Evolutionary conservation across 169 alveolate genomes (phyloP), one percentile per base, ranked within the genome.

Genomic region (Plasmodium inui): DNA sequence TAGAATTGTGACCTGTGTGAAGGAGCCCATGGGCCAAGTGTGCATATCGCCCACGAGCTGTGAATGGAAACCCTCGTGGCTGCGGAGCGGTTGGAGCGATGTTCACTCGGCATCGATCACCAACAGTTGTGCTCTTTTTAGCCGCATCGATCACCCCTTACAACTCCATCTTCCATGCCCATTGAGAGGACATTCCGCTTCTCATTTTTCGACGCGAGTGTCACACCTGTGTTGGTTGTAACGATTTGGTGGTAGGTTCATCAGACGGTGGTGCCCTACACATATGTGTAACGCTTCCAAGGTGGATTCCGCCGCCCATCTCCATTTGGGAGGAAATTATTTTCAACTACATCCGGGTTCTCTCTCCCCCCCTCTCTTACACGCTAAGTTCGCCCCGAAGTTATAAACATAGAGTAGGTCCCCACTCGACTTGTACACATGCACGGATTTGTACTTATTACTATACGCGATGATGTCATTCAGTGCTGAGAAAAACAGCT

Each of bases 81-180:
- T 67, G 76, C 37, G 22, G 5, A 67, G 14, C 7, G 39, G 4
- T 19, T 67, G 76, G 39, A 0, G 22, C 1, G 5, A 67, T 41
- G 19, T 79, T 4, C 71, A 8, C 55, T 12, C 41, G 30, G 26
- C 34, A n/a, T 39, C 32, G 26, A 17, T 19, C n/a, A 17, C 32
- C 3, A 19, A 39, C 12, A 19, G 28, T n/a, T 32, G n/a, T 53
- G 26, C 32, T 30, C 22, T 57, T 22, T 44, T 28, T 10, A 44
- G 55, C 55, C 10, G 61, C 61, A 26, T 30, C 34, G 0, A 41
- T 14, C 3, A 30, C 5, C 32, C 37, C 83, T 28, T 84, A 84
- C 92, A 44, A 17, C 19, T 22, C 78, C 92, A 26, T 84, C 67
- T 71, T 84, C 82, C 72, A 73, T 61, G 19, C 92, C 92, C 14